Base-by-base conservation (phyloP, 805 yeast species). In the Candida sithepensis region DNA sequence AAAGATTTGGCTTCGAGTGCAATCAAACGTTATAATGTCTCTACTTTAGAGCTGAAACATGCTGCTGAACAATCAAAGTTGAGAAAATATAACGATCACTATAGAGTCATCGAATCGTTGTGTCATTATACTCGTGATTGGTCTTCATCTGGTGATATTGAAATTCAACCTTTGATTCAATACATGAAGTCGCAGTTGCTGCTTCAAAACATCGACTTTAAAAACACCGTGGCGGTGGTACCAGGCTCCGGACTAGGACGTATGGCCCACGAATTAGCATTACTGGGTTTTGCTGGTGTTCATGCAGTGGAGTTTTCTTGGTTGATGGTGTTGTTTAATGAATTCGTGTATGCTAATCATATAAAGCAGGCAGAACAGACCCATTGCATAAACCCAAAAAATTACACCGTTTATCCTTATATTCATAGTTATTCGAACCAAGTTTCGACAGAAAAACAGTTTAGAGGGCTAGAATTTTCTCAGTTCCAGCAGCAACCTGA, bases 191-290 rank as follows among this genome's bases (percentile, higher is more conserved):
- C 53, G 0, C 79, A 79, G 39, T 61, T 85, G 8, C 16, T 19
- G 32, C 61, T 85, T 34, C 38, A 19, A 30, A 19, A 2, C 58
- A 64, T 61, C 1, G 56, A 61, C 37, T 32, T 46, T 3, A 43
- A 54, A 3, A 53, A 65, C 37, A 78, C 87, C 0, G 65, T 78
- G 12, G 73, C 88, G 0, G 66, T 91, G 3, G 78, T 88, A 1
- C 97, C 98, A 0, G 98, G 98, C 0, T 79, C 94, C 1, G 98
- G 98, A 0, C 70, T 86, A 22, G 96, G 96, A 0, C 70, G 89
- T 53, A 68, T 89, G 0, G 83, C 96, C 1, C 82, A 82, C 59
- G 88, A 82, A 49, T 50, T 88, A 22, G 70, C 81, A 2, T 10
- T 14, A 3, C 18, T 58, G 47, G 58, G 68, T 6, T 75, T 70